Percentiles rank a stretch among this genome's conserved stretches.
These are phyloP conservation scores for Coprinellus aureogranulatus DNA, from an alignment of 768 basidiomycete species.

Conservation along the genomic window DNA sequence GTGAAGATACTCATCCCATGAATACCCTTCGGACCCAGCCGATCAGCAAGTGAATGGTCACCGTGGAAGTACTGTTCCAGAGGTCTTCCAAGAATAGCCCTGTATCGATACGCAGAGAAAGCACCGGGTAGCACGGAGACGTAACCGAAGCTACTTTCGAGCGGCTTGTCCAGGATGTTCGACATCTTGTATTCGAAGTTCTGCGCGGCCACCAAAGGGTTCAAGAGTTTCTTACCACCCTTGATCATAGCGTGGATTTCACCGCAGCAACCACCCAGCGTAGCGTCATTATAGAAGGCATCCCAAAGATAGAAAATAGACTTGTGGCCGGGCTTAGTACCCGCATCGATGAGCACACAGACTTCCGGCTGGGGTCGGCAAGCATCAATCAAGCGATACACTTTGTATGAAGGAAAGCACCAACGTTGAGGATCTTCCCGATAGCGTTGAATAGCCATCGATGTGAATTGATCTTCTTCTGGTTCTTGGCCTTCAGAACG, in stretches of 20 bases:
- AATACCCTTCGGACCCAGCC: slow-evolving; percentile 90
- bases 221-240: slow-evolving; percentile 86
- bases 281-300: slow-evolving; percentile 76
- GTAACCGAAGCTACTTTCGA: slow-evolving; percentile 95
- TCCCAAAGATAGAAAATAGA: slow-evolving; percentile 96
- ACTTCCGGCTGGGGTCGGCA: slow-evolving; percentile 66
- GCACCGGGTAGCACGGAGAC: slow-evolving; percentile 94
- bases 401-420: slow-evolving; percentile 13
- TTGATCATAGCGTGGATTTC: slow-evolving; percentile 98
- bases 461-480: slow-evolving; percentile 95
- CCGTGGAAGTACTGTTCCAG: slow-evolving; percentile 85
- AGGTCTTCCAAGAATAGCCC: slow-evolving; percentile 87
- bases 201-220: slow-evolving; percentile 90
- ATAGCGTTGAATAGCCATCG: slow-evolving; percentile 96
- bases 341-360: slow-evolving; percentile 91
- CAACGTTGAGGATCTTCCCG: slow-evolving; percentile 72
- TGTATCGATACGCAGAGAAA: slow-evolving; percentile 92
- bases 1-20: slow-evolving; percentile 97
- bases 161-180: slow-evolving; percentile 93
- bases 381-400: neutral
- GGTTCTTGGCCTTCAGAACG: slow-evolving; percentile 89
- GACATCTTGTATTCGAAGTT: slow-evolving; percentile 99
- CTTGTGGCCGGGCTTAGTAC: slow-evolving; percentile 95
- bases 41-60: slow-evolving; percentile 86
- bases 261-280: slow-evolving; percentile 87